A percentile compares a stretch with the other conserved stretches of the same genome.
Conservation (phyloP, 78 protist species). For the Tieghemostelium lacteum region DNA sequence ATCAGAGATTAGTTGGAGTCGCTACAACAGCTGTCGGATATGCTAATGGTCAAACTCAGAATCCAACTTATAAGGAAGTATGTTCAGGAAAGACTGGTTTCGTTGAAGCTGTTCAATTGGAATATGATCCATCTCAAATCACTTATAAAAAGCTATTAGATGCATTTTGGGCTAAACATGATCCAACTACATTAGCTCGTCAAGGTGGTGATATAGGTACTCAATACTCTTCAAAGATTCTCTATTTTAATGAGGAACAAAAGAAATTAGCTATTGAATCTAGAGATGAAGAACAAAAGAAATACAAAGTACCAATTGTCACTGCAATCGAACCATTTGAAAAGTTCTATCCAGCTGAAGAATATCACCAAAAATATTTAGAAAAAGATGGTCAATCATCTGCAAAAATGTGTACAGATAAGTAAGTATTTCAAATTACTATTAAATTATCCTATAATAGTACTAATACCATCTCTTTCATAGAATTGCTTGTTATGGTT, state of each 20-base stretch:
- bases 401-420: slow-evolving; percentile 24
- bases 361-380: slow-evolving; percentile 84
- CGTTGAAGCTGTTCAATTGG: slow-evolving; percentile 90
- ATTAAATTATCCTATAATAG: too few relatives aligned
- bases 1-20: slow-evolving; percentile 48
- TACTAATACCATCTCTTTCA: too few relatives aligned
- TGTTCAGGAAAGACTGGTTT: slow-evolving; percentile 94
- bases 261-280: slow-evolving; percentile 50
- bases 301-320: slow-evolving; percentile 46
- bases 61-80: slow-evolving; percentile 78
- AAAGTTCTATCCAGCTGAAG: slow-evolving; percentile 82
- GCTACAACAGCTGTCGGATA: slow-evolving; percentile 61
- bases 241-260: slow-evolving; percentile 82
- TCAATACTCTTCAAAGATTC: slow-evolving; percentile 92
- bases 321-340: slow-evolving; percentile 74
- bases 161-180: slow-evolving; percentile 86
- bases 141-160: slow-evolving; percentile 13
- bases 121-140: slow-evolving; percentile 79
- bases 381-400: slow-evolving; percentile 72
- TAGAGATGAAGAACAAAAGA: slow-evolving; percentile 33
- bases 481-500: too few relatives aligned
- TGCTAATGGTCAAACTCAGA: slow-evolving; percentile 17
- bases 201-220: slow-evolving; percentile 95
- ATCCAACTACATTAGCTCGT: slow-evolving; percentile 89
- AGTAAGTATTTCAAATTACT: too few relatives aligned